phyloP scores from a whole-genome alignment of 2,329 filamentous ascomycete species.

The Chaetomium olivaceum region DNA sequence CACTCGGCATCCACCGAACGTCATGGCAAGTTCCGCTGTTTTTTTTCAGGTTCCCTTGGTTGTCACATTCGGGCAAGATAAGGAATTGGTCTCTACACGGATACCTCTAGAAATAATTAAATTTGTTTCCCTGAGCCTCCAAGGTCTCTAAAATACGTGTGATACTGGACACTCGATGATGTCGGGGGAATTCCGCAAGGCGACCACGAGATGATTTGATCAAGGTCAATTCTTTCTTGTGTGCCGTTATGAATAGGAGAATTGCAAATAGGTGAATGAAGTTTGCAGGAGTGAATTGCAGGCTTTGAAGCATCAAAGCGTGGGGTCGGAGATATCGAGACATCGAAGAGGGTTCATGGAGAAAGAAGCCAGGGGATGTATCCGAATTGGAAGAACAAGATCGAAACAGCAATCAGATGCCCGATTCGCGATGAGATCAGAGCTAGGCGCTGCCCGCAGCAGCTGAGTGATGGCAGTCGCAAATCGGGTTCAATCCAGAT shows the following conservation, averaged over 20 bases:
- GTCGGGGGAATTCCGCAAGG: neutral
- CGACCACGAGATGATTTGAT: neutral
- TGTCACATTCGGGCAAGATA: neutral
- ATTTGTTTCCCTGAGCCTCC: no score
- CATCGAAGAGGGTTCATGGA: neutral
- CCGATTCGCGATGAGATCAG: neutral
- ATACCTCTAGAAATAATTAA: no score
- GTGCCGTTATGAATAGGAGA: no score
- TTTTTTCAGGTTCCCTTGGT: neutral
- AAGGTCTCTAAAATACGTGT: no score
- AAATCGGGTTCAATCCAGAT: slow-evolving; percentile 26
- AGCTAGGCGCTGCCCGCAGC: slow-evolving; percentile 1
- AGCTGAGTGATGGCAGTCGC: slow-evolving; percentile 11
- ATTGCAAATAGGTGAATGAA: neutral
- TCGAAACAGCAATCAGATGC: neutral
- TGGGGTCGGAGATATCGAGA: neutral
- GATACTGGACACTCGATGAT: neutral
- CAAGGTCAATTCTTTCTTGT: neutral
- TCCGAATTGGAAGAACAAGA: neutral
- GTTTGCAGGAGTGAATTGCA: neutral
- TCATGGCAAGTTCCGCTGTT: neutral
- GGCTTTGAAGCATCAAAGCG: neutral
- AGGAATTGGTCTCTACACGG: no score
- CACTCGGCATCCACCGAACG: slow-evolving; percentile 23
- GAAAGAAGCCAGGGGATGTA: neutral